phyloP scores from a whole-genome alignment of 176 grass and related monocot genomes.

The Ananas comosus region DNA sequence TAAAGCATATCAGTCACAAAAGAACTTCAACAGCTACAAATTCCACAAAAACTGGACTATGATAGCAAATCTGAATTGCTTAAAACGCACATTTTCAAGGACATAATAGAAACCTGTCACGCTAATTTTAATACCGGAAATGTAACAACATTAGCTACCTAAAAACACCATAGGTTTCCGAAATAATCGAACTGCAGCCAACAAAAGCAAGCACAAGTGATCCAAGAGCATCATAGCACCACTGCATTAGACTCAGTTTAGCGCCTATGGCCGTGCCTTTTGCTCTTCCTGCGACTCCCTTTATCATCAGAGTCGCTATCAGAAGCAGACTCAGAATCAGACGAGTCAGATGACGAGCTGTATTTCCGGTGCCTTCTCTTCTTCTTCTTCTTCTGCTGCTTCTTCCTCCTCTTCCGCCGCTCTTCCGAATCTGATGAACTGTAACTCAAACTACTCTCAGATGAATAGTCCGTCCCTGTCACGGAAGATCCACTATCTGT shows the following conservation, averaged over 20 bases:
- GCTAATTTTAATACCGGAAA: background rate
- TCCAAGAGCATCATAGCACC: background rate
- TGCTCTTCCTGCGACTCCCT: constrained; percentile 39
- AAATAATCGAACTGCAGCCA: too few species aligned
- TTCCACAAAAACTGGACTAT: background rate
- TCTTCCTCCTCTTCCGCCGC: constrained; percentile 36
- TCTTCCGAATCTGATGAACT: constrained; percentile 60
- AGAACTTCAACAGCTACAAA: background rate
- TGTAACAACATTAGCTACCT: background rate
- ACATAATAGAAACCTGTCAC: too few species aligned
- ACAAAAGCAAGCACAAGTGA: background rate
- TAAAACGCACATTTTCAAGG: background rate
- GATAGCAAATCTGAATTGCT: background rate
- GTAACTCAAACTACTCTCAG: constrained; percentile 58
- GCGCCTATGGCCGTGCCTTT: constrained; percentile 17
- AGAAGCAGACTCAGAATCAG: constrained; percentile 29
- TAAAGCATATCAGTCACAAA: background rate
- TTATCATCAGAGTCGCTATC: constrained; percentile 64
- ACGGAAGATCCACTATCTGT: constrained; percentile 41
- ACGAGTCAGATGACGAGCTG: constrained; percentile 45
- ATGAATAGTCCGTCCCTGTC: constrained; percentile 40
- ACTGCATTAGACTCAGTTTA: constrained; percentile 9
- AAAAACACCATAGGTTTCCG: too few species aligned
- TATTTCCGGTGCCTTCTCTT: constrained; percentile 30
- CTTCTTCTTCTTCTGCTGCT: constrained; percentile 54